Evolutionary conservation across 2,329 filamentous ascomycete genomes (phyloP).

Genomic region (Aphanocladium album): DNA sequence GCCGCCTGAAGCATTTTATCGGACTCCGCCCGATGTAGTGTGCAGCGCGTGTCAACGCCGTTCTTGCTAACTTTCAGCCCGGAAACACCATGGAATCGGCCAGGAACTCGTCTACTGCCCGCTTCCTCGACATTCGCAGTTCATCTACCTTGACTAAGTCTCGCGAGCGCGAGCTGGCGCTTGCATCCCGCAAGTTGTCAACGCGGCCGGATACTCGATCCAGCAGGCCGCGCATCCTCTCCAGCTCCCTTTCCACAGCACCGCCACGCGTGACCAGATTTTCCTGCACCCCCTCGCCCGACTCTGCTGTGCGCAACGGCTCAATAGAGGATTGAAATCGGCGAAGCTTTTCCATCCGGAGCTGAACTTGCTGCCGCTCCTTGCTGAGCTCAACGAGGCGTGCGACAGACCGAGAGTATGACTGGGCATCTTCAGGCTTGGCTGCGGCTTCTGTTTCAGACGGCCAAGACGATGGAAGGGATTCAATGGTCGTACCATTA

Average conservation of each 20-base stretch:
- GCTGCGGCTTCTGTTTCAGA: conserved; percentile 30
- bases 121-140: conserved; percentile 34
- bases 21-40: neutral
- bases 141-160: conserved; percentile 26
- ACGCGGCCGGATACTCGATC: conserved; percentile 54
- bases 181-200: conserved; percentile 24
- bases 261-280: conserved; percentile 63
- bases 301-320: conserved; percentile 29
- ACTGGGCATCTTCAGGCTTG: conserved; percentile 42
- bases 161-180: conserved; percentile 19
- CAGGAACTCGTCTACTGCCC: conserved; percentile 39
- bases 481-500: conserved; percentile 37
- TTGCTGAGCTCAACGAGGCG: conserved; percentile 46
- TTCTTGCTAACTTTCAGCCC: neutral
- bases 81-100: conserved; percentile 21
- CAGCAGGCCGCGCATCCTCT: conserved; percentile 60
- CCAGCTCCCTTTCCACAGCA: conserved; percentile 60
- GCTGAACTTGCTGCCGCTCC: conserved; percentile 28
- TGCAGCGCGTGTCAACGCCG: neutral
- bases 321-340: conserved; percentile 46
- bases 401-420: conserved; percentile 46
- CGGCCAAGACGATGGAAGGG: conserved; percentile 45
- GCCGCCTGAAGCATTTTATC: neutral
- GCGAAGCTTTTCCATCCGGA: conserved; percentile 42
- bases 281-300: conserved; percentile 48